Percentiles rank a stretch among this genome's conserved stretches.
Conservation (phyloP, 129 eudicot genomes). For the Scalesia atractyloides region DNA sequence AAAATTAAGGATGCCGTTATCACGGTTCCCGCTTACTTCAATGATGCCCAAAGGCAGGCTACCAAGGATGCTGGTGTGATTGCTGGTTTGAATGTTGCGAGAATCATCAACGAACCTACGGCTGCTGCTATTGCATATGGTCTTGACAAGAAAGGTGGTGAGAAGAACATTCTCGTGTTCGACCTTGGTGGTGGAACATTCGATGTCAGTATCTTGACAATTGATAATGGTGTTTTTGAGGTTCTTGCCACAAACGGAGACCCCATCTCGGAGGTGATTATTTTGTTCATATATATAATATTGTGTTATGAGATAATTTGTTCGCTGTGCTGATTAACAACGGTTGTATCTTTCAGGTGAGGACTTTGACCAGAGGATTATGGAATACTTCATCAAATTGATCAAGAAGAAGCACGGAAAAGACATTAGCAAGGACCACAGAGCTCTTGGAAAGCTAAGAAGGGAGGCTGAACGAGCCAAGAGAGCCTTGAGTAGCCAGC, state of each 20-base stretch:
- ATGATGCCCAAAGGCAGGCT: conserved; percentile 92
- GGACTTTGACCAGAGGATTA: conserved; percentile 82
- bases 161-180: conserved; percentile 87
- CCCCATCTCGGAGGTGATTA: conserved; percentile 80
- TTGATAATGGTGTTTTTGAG: conserved; percentile 88
- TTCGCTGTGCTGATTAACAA: neutral
- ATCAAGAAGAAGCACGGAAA: conserved; percentile 81
- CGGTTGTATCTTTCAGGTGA: conserved; percentile 35
- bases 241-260: conserved; percentile 94
- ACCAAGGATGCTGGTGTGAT: conserved; percentile 88
- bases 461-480: conserved; percentile 81
- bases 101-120: conserved; percentile 85
- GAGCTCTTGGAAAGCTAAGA: conserved; percentile 84
- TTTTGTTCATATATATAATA: too few relatives aligned
- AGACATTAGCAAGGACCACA: conserved; percentile 87
- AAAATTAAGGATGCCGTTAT: conserved; percentile 85
- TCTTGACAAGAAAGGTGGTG: conserved; percentile 80
- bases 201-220: conserved; percentile 85
- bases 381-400: conserved; percentile 78
- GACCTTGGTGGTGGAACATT: conserved; percentile 97
- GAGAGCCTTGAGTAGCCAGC: conserved; percentile 89
- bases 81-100: conserved; percentile 84
- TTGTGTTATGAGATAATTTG: neutral
- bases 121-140: conserved; percentile 95
- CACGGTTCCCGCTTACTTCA: conserved; percentile 86